Evolutionary conservation across 139 green algal genomes (phyloP), one percentile per base, ranked within the genome.

Genomic region (Astrephomene gubernaculifera): DNA sequence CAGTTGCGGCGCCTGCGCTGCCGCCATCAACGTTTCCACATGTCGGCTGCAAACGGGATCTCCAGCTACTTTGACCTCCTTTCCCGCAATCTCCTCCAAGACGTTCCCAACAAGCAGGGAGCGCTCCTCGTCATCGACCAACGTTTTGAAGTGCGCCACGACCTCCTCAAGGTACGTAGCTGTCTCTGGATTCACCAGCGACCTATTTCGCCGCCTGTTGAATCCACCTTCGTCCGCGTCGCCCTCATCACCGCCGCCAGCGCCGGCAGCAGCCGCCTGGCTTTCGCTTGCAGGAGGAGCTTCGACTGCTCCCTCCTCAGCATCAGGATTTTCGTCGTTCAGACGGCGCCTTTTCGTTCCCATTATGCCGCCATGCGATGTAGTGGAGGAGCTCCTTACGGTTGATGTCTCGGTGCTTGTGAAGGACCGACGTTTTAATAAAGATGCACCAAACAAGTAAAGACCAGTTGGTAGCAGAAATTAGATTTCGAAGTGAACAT

Each of bases 51-150:
- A 93, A n/a, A 86, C 41, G 1, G 81, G 75, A 45, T 83, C 85
- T 36, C 64, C 84, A n/a, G 83, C 71, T 0, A 86, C 75, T 14
- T 75, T 68, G 41, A 79, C 41, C 67, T 91, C 88, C 36, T 87
- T 87, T n/a, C 84, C 88, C 29, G 64, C 38, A 1, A 91, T 63
- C 82, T 96, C 94, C 63, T 93, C 93, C 41, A 97, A 65, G 1
- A 92, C 94, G 44, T 96, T 96, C 19, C 83, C 87, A 21, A 93
- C 87, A 25, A 97, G 86, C 68, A 96, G 70, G 31, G 84, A 27
- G 24, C 86, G 74, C 81, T 97, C 91, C 73, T 96, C 94, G 29
- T 83, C 74, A 68, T 96, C 92, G 27, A 88, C 75, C 22, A 96
- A 70, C 21, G 75, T 90, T 24, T 94, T 89, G 22, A 95, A 90